These are phyloP conservation scores for Nepenthes gracilis DNA, from an alignment of 148 eudicot genomes.

Conservation along the genomic window DNA sequence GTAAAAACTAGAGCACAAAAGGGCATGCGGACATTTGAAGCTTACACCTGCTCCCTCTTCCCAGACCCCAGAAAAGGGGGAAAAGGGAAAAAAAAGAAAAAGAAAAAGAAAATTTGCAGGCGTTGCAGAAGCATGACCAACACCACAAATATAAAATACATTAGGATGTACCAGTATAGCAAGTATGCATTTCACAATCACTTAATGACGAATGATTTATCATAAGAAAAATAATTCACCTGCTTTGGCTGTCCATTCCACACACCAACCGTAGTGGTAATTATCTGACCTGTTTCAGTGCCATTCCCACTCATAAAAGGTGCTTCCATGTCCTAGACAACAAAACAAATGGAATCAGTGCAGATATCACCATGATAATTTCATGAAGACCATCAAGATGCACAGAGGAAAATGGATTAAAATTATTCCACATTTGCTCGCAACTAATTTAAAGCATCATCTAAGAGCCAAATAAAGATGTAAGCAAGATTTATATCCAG, in stretches of 20 bases:
- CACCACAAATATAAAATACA: neutral
- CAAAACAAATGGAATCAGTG: neutral
- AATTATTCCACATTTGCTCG: neutral
- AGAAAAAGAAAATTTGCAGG: too few species aligned
- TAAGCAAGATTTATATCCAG: too few species aligned
- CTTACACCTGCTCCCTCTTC: too few species aligned
- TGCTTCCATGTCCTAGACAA: slow-evolving; percentile 52
- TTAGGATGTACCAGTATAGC: neutral
- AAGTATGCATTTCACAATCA: neutral
- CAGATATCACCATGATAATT: neutral
- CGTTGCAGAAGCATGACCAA: too few species aligned
- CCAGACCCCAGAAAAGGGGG: too few species aligned
- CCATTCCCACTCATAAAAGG: slow-evolving; percentile 64
- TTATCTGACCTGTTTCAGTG: slow-evolving; percentile 81
- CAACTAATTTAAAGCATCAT: neutral
- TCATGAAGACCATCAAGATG: neutral
- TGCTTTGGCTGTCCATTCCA: slow-evolving; percentile 67
- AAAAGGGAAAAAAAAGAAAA: too few species aligned
- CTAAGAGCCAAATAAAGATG: too few species aligned
- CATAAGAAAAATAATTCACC: slow-evolving; percentile 21
- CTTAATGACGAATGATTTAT: neutral
- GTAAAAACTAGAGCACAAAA: too few species aligned
- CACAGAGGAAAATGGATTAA: neutral
- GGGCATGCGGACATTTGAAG: too few species aligned
- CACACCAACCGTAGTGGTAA: slow-evolving; percentile 59